Evolutionary conservation across 2,329 filamentous ascomycete genomes (phyloP).

Genomic region (Fusarium pseudocircinatum): DNA sequence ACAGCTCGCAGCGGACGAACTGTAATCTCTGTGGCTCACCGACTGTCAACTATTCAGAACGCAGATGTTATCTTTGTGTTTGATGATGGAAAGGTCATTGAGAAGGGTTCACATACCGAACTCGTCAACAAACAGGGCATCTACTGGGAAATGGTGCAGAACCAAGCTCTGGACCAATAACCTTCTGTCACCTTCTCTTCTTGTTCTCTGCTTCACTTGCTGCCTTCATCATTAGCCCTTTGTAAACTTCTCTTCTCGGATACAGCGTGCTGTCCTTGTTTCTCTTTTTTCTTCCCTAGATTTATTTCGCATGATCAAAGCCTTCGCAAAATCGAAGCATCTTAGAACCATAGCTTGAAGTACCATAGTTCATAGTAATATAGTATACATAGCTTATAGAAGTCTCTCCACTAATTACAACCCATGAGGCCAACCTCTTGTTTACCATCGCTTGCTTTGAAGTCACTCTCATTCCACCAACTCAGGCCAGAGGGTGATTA

Average conservation of each 20-base stretch:
- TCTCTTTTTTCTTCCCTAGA: neutral
- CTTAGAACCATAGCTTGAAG: neutral
- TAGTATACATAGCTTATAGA: neutral
- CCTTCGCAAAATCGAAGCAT: neutral
- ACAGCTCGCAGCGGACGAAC: slow-evolving; percentile 67
- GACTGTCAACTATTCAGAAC: slow-evolving; percentile 53
- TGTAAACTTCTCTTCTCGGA: neutral
- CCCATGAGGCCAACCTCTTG: neutral
- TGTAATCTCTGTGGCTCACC: slow-evolving; percentile 76
- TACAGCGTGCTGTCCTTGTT: neutral
- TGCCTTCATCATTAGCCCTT: neutral
- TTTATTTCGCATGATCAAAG: neutral
- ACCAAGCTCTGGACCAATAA: slow-evolving; percentile 28
- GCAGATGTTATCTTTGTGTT: slow-evolving; percentile 58
- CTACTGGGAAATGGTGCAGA: slow-evolving; percentile 41
- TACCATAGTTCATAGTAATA: too few relatives aligned
- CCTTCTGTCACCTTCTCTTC: too few relatives aligned
- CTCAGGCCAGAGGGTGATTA: slow-evolving; percentile 14
- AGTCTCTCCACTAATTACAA: neutral
- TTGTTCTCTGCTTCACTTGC: rapidly evolving
- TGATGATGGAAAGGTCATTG: slow-evolving; percentile 53
- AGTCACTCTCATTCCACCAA: neutral
- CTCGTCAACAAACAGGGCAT: slow-evolving; percentile 28
- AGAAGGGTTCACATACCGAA: slow-evolving; percentile 52
- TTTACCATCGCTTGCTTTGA: neutral